Base-by-base conservation (phyloP, 768 basidiomycete genomes). In the Kwoniella mangroviensis region DNA sequence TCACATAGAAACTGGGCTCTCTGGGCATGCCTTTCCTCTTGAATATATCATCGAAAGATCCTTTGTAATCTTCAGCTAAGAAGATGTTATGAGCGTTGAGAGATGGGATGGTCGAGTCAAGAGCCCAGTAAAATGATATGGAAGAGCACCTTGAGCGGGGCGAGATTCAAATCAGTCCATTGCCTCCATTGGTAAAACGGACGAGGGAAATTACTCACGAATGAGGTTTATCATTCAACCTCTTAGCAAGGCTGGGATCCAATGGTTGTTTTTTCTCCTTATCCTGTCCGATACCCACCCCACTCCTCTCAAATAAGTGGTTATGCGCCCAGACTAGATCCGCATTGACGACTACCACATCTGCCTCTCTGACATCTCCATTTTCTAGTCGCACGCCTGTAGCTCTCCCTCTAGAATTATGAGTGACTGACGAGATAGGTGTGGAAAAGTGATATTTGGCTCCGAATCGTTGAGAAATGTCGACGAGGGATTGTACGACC, bases 1-100 rank as follows among this genome's bases (percentile, higher is more conserved):
- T 85, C 73, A 85, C 83, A 77, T 85, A 84, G 79, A 85, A 85
- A 15, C 81, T 83, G 4, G 85, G 84, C 57, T 85, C 85, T 41
- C 80, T 73, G 3, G 85, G 85, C 75, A 85, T 82, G 28, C 77
- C 74, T 62, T 83, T 79, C 11, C 81, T 72, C 43, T 84, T 81
- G 79, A 85, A 85, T 70, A 85, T 85, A 45, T 81, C 80, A 65
- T 85, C 84, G 75, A 85, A 85, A 5, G 83, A 84, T 57, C 80
- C 84, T 71, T 83, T 79, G 73, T 85, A 85, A 61, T 84, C 82
- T 56, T 85, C 84, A 1, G 85, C 84, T 7, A 61, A 53, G 74
- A 85, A 85, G 69, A 85, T 84, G 66, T 85, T 85, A 71, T 85
- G 85, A n/a, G 83, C 81, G 62, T 81, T 76, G 41, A 85, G 72